phyloP scores from a whole-genome alignment of 257 asterid species.

The Mentha longifolia region DNA sequence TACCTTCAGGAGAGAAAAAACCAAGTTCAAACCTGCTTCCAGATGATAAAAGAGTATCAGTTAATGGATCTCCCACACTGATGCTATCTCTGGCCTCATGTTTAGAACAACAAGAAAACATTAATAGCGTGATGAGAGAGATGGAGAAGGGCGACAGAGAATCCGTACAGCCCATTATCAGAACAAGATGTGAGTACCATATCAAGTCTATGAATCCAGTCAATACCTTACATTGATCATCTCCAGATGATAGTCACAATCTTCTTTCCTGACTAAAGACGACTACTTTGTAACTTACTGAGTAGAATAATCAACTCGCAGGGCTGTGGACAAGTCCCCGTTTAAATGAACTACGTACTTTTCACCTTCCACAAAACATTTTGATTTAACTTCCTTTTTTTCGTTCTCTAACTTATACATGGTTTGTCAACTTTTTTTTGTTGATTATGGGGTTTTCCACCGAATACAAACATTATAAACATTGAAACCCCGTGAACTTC shows the following conservation, averaged over 20 bases:
- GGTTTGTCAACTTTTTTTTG: no score
- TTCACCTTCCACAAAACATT: not conserved
- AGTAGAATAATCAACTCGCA: not conserved
- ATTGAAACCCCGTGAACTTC: no score
- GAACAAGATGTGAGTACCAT: no score
- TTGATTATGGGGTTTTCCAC: no score
- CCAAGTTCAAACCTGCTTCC: slow-evolving; percentile 50
- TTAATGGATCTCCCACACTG: not conserved
- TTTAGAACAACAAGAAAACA: not conserved
- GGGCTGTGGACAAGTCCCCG: not conserved
- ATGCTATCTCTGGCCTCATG: slow-evolving; percentile 47
- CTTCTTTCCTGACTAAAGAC: not conserved
- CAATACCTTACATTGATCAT: not conserved
- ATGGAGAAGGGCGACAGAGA: slow-evolving; percentile 9
- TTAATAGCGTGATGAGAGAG: not conserved
- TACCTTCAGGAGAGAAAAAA: slow-evolving; percentile 38
- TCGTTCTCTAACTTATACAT: no score
- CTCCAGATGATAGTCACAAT: not conserved
- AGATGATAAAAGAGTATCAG: slow-evolving; percentile 45
- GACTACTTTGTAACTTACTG: not conserved
- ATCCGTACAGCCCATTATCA: slow-evolving; percentile 1
- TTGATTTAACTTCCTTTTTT: not conserved
- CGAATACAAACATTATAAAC: no score
- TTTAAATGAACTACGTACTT: not conserved
- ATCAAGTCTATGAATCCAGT: no score